Conservation (phyloP, 164 flowering plant genomes). For the Vitis vinifera region ASM3070453v1 NC_081812.1:22704501-22705000, state of each 20-base stretch:
- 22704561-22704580: constrained; percentile 99
- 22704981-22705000: no score
- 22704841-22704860: no score
- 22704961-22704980: no score
- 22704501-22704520: constrained; percentile 61
- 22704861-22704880: no score
- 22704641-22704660: constrained; percentile 1
- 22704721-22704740: not conserved
- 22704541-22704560: constrained; percentile 93
- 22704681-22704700: not conserved
- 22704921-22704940: no score
- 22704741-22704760: not conserved
- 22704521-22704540: constrained; percentile 68
- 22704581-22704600: constrained; percentile 93
- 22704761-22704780: not conserved
- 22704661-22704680: not conserved
- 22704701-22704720: not conserved
- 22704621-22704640: constrained; percentile 69
- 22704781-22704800: not conserved
- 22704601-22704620: constrained; percentile 98
- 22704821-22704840: no score
- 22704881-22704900: no score
- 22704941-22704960: no score
- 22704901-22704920: no score
- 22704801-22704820: no score